Conservation (phyloP, 2,329 filamentous ascomycete species). For the Fusarium subtropicale region DNA sequence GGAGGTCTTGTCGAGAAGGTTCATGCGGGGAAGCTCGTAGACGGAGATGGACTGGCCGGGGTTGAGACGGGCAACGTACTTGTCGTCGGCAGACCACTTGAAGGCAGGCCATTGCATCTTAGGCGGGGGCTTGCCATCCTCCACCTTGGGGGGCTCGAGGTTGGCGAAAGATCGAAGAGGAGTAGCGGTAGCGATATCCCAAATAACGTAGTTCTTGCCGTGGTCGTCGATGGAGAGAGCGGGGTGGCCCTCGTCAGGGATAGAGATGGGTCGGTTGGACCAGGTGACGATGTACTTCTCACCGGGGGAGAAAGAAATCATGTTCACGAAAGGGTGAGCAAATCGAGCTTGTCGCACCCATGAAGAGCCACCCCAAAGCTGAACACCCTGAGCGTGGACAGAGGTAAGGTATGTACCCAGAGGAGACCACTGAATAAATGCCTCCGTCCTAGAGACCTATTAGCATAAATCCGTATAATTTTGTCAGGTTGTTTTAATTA, state of each 20-base stretch:
- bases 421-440: constrained; percentile 98
- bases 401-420: constrained; percentile 94
- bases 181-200: constrained; percentile 91
- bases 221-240: constrained; percentile 91
- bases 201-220: constrained; percentile 99
- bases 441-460: constrained; percentile 77
- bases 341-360: constrained; percentile 95
- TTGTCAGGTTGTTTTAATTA: too few species aligned
- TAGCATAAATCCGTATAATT: too few species aligned
- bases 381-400: constrained; percentile 94
- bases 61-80: constrained; percentile 93
- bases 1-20: constrained; percentile 86
- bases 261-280: constrained; percentile 92
- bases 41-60: constrained; percentile 90
- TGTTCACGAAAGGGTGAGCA: constrained; percentile 93
- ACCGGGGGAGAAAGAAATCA: constrained; percentile 92
- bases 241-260: constrained; percentile 88
- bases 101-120: constrained; percentile 99
- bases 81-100: constrained; percentile 99
- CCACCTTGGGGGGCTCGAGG: constrained; percentile 76
- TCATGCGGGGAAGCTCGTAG: constrained; percentile 91
- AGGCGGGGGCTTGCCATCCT: constrained; percentile 74
- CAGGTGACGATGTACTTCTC: constrained; percentile 97
- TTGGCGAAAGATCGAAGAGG: constrained; percentile 94
- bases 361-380: constrained; percentile 92